Evolutionary conservation across 140 eudicot genomes (phyloP).

Genomic region (Cichorium intybus): DNA sequence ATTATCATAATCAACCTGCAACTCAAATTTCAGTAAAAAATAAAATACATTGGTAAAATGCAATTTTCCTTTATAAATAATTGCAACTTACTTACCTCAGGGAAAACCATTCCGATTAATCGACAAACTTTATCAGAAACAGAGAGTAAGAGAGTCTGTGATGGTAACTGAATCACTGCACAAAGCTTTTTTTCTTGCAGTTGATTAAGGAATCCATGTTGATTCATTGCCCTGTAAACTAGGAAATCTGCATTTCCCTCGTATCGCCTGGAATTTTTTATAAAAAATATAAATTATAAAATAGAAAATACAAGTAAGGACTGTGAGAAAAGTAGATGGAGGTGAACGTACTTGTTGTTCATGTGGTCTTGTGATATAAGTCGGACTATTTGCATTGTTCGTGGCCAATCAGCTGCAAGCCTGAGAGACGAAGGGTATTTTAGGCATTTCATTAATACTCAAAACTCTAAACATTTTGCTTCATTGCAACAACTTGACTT

Average conservation of each 20-base stretch:
- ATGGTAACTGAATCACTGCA: constrained; percentile 96
- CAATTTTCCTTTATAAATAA: too few relatives aligned
- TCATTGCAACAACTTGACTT: constrained; percentile 42
- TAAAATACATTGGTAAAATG: too few relatives aligned
- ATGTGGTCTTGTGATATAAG: constrained; percentile 99
- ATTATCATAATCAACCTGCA: too few relatives aligned
- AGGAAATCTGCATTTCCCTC: constrained; percentile 97
- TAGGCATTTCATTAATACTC: background rate
- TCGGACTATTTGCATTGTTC: constrained; percentile 97
- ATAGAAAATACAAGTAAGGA: background rate
- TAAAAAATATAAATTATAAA: background rate
- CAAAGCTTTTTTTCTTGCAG: constrained; percentile 99
- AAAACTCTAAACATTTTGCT: background rate
- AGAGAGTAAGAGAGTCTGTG: constrained; percentile 85
- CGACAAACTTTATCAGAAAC: constrained; percentile 96
- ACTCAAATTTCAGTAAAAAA: too few relatives aligned
- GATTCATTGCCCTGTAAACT: constrained; percentile 97
- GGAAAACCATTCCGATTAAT: constrained; percentile 97
- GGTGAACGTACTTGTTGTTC: constrained; percentile 99
- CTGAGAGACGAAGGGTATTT: constrained; percentile 35
- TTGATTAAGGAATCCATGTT: constrained; percentile 97
- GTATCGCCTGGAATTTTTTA: constrained; percentile 71
- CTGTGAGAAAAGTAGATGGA: background rate
- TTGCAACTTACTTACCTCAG: constrained; percentile 88
- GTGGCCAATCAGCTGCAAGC: constrained; percentile 98